These are phyloP conservation scores for Amoebophrya sp. DNA, from an alignment of 169 alveolate genomes.

Conservation along the genomic window DNA sequence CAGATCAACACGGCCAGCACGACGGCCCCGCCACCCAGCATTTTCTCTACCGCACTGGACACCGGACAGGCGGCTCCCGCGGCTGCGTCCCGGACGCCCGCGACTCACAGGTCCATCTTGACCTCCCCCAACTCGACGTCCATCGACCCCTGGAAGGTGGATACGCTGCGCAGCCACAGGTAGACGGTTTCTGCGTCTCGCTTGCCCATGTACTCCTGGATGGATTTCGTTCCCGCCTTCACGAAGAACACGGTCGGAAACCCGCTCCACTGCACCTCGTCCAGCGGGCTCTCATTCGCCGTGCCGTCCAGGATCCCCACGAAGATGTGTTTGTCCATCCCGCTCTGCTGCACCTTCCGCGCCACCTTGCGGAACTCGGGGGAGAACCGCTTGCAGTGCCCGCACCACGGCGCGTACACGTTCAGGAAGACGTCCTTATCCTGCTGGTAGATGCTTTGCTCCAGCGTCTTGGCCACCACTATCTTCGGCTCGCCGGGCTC, in stretches of 20 bases:
- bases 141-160: too few relatives aligned
- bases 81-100: too few relatives aligned
- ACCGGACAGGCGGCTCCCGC: too few relatives aligned
- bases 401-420: slow-evolving; percentile 91
- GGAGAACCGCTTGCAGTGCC: slow-evolving; percentile 81
- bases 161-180: too few relatives aligned
- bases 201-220: slow-evolving; percentile 27
- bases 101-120: too few relatives aligned
- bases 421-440: slow-evolving; percentile 74
- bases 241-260: slow-evolving; percentile 34
- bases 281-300: slow-evolving; percentile 47
- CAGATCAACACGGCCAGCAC: too few relatives aligned
- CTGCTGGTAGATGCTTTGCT: slow-evolving; percentile 42
- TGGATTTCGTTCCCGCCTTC: slow-evolving; percentile 27
- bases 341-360: slow-evolving; percentile 47
- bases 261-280: slow-evolving; percentile 26
- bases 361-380: slow-evolving; percentile 43
- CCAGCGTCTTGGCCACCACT: too few relatives aligned
- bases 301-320: slow-evolving; percentile 82
- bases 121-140: too few relatives aligned
- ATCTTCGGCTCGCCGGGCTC: too few relatives aligned
- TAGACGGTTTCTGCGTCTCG: too few relatives aligned
- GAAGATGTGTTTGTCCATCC: slow-evolving; percentile 45
- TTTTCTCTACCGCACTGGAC: too few relatives aligned
- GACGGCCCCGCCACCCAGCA: too few relatives aligned